Percentiles rank a stretch among this genome's conserved stretches.
These are phyloP conservation scores for Musa itinerans DNA, from an alignment of 176 grass and related monocot genomes.

Conservation along the genomic window DNA sequence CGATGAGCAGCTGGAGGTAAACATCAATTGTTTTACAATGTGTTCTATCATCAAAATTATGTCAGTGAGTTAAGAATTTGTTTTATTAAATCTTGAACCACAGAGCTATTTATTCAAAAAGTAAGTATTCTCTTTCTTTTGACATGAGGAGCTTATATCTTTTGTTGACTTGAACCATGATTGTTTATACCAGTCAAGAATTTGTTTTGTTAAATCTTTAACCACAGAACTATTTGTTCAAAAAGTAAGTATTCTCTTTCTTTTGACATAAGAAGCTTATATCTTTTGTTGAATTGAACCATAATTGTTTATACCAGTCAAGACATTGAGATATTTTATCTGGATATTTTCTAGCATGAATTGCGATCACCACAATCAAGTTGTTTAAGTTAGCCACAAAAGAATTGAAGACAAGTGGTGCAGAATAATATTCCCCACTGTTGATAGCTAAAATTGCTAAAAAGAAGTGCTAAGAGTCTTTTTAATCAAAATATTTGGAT, in stretches of 20 bases:
- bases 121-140: neutral
- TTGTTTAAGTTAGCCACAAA: neutral
- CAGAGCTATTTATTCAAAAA: neutral
- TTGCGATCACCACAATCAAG: too few species aligned
- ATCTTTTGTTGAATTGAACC: neutral
- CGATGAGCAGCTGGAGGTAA: too few species aligned
- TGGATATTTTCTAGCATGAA: too few species aligned
- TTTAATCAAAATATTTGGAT: too few species aligned
- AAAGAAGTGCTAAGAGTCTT: too few species aligned
- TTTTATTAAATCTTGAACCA: neutral
- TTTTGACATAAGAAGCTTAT: neutral
- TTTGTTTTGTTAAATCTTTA: neutral
- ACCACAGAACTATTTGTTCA: neutral
- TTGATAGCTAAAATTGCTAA: too few species aligned
- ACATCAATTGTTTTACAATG: conserved; percentile 6
- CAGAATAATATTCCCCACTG: neutral
- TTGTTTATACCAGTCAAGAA: neutral
- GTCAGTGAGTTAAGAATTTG: neutral
- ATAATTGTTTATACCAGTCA: neutral
- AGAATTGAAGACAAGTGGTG: neutral
- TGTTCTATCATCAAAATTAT: neutral
- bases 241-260: neutral
- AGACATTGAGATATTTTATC: too few species aligned
- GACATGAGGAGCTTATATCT: neutral
- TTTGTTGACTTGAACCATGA: neutral